Percentiles rank a stretch among this genome's conserved stretches.
phyloP scores from a whole-genome alignment of 1,284 basidiomycete genomes.

The Mycocalia duriaeana region DNA sequence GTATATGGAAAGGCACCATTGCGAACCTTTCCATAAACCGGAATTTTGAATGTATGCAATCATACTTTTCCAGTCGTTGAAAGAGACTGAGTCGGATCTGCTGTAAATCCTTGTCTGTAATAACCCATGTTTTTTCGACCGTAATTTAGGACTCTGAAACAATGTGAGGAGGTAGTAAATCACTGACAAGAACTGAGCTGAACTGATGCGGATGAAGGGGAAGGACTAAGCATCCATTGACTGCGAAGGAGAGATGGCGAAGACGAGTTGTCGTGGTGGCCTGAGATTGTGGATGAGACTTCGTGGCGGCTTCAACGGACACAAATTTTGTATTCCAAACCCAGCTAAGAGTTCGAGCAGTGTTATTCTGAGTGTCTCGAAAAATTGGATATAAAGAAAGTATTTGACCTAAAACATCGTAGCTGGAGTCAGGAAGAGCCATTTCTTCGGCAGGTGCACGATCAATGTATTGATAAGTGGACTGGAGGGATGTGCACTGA shows the following conservation, averaged over 20 bases:
- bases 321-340: slow-evolving; percentile 5
- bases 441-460: slow-evolving; percentile 3
- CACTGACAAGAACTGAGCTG: neutral
- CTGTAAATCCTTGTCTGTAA: neutral
- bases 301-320: neutral
- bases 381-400: slow-evolving; percentile 3
- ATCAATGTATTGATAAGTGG: neutral
- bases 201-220: neutral
- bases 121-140: neutral
- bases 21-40: neutral
- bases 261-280: neutral
- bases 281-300: neutral
- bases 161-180: neutral
- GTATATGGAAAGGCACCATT: neutral
- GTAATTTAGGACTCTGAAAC: neutral
- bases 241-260: neutral
- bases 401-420: slow-evolving; percentile 10
- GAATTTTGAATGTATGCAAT: neutral
- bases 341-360: slow-evolving; percentile 2
- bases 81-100: neutral
- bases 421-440: slow-evolving; percentile 4
- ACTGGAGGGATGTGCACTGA: slow-evolving; percentile 1
- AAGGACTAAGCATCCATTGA: neutral
- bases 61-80: neutral
- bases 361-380: neutral